These are phyloP conservation scores for Lentinula sp. DNA, from an alignment of 768 basidiomycete genomes.

Conservation along the genomic window DNA sequence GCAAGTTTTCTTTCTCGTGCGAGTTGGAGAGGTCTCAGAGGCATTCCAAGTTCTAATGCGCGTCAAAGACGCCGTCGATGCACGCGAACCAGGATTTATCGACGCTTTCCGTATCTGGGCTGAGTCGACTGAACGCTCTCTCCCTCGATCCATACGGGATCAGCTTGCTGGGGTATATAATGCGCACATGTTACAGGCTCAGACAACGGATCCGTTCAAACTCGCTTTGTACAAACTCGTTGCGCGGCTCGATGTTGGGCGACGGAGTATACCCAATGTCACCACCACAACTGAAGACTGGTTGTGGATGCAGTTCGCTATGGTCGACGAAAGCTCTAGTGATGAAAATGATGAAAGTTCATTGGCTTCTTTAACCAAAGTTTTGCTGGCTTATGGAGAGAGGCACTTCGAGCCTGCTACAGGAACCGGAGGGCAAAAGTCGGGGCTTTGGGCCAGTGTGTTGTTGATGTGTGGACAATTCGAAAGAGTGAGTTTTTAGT, in stretches of 20 bases:
- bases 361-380: slow-evolving; percentile 67
- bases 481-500: slow-evolving; percentile 58
- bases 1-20: slow-evolving; percentile 85
- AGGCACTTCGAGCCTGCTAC: slow-evolving; percentile 73
- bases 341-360: slow-evolving; percentile 73
- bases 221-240: slow-evolving; percentile 93
- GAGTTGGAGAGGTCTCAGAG: slow-evolving; percentile 78
- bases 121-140: slow-evolving; percentile 70
- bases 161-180: slow-evolving; percentile 78
- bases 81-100: slow-evolving; percentile 78
- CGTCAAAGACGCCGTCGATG: slow-evolving; percentile 65
- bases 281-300: slow-evolving; percentile 95
- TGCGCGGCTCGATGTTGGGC: slow-evolving; percentile 81
- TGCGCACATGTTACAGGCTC: slow-evolving; percentile 84
- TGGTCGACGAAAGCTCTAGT: slow-evolving; percentile 48
- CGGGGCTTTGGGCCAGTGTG: slow-evolving; percentile 76
- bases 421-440: slow-evolving; percentile 50
- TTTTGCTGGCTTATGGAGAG: slow-evolving; percentile 71
- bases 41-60: slow-evolving; percentile 72
- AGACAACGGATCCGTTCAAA: slow-evolving; percentile 91
- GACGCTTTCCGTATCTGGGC: slow-evolving; percentile 81
- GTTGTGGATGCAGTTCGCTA: slow-evolving; percentile 94
- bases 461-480: slow-evolving; percentile 92
- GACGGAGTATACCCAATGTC: slow-evolving; percentile 75
- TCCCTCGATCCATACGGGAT: slow-evolving; percentile 71